These are phyloP conservation scores for Lactarius evosmus DNA, from an alignment of 768 basidiomycete species.

Conservation along the genomic window DNA sequence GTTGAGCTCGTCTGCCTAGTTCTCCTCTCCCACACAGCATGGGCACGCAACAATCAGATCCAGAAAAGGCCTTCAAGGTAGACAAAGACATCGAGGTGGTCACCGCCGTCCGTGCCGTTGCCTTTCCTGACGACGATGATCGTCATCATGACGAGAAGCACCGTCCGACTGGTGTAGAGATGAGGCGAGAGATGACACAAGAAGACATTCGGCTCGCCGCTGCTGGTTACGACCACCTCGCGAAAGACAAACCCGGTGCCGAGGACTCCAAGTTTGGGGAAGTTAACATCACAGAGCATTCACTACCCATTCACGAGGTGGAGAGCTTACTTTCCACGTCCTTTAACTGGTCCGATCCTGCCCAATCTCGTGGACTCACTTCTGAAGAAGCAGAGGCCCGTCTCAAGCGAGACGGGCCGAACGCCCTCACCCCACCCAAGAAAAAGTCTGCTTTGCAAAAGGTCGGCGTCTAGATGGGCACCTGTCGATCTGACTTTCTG, in stretches of 20 bases:
- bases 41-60: conserved; percentile 16
- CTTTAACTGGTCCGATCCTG: conserved; percentile 53
- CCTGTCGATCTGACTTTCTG: neutral
- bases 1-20: neutral
- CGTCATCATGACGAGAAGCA: conserved; percentile 33
- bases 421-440: conserved; percentile 62
- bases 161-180: conserved; percentile 54
- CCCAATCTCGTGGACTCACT: conserved; percentile 49
- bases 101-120: conserved; percentile 45
- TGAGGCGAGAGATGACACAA: conserved; percentile 61
- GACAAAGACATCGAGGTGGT: conserved; percentile 37
- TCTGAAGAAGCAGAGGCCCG: conserved; percentile 50
- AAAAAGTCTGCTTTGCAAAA: conserved; percentile 64
- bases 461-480: conserved; percentile 37
- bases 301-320: conserved; percentile 42
- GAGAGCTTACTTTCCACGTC: conserved; percentile 44
- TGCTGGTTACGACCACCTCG: conserved; percentile 65
- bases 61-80: conserved; percentile 12
- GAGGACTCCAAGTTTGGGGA: conserved; percentile 38
- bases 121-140: conserved; percentile 42
- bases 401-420: conserved; percentile 55
- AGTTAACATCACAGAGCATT: conserved; percentile 60
- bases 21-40: conserved; percentile 8
- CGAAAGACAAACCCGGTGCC: conserved; percentile 40
- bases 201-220: conserved; percentile 64